Evolutionary conservation across 305 asterid genomes (phyloP).

Genomic region (Solanum hybrid): DNA sequence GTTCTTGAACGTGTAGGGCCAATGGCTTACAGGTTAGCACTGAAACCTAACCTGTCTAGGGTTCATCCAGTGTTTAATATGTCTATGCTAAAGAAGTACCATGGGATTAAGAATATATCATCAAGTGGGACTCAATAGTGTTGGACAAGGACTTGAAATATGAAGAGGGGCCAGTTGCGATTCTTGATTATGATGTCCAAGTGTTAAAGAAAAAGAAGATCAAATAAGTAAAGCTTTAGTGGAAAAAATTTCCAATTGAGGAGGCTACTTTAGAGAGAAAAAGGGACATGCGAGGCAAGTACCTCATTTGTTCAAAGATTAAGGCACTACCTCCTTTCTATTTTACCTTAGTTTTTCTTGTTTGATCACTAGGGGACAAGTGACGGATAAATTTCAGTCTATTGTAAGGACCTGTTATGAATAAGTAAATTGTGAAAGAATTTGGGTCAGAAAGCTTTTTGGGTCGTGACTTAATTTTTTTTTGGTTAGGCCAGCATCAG

Average conservation of each 20-base stretch:
- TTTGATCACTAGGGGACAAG: background rate
- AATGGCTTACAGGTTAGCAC: background rate
- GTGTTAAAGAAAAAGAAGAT: background rate
- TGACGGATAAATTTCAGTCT: background rate
- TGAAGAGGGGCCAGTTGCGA: background rate
- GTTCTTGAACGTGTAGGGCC: background rate
- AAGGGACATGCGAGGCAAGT: background rate
- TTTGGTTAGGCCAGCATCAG: background rate
- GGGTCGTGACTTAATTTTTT: background rate
- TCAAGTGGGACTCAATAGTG: background rate
- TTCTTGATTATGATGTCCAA: background rate
- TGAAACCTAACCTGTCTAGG: background rate
- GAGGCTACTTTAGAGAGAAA: background rate
- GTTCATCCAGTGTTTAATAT: background rate
- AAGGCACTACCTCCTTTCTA: background rate
- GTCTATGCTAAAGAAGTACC: background rate
- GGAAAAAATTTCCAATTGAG: background rate
- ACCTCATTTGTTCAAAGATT: background rate
- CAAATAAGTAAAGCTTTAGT: background rate
- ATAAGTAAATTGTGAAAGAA: background rate
- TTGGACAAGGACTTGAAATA: background rate
- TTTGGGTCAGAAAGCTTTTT: background rate
- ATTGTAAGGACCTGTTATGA: background rate
- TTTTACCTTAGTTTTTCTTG: background rate
- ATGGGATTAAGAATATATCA: background rate